Base-by-base conservation (phyloP, 2,329 filamentous ascomycete species). In the Thermomyces lanuginosus region DNA sequence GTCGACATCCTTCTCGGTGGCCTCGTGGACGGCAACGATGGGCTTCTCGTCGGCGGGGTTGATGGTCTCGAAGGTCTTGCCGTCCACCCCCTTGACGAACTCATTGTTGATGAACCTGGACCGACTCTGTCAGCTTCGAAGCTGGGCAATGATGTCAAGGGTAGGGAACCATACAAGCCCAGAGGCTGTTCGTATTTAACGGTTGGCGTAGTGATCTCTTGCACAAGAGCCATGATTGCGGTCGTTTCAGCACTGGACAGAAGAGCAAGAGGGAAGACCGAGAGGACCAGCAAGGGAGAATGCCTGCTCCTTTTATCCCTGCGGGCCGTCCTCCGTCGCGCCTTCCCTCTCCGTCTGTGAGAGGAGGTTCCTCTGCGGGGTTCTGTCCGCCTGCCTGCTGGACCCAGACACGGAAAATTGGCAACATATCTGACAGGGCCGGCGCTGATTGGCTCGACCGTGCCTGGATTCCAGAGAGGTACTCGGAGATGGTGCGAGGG, bases 31-130 rank as follows among this genome's bases (percentile, higher is more conserved):
- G 29, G 73, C 74, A 64, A 65, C 69, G 62, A 92, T 91, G 47
- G 81, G 71, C 56, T 83, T 73, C 57, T 92, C 84, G 39, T 71
- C 81, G 38, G 76, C 48, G 33, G 83, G 83, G 69, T 92, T 92
- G 66, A 89, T 76, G 55, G 83, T 78, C 60, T 92, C 82, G 49
- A 92, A 89, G 41, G 76, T 83, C 69, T 81, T 76, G 61, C 83
- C 83, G 44, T 92, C 80, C 37, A 77, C 73, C 51, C 72, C 66
- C 55, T 77, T 72, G 38, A 91, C 71, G 61, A 76, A 93, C 58
- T 93, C 77, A 56, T 86, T 84, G 69, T 89, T 84, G 31, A 46
- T 49, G 47, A 69, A 92, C 29, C 40, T 44, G 29, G 16, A 15
- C 4, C 11, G 4, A 26, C 15, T 11, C 4, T 2, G 20, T 28